Conservation (phyloP, 768 basidiomycete genomes). For the Amanita jacksonii region DNA sequence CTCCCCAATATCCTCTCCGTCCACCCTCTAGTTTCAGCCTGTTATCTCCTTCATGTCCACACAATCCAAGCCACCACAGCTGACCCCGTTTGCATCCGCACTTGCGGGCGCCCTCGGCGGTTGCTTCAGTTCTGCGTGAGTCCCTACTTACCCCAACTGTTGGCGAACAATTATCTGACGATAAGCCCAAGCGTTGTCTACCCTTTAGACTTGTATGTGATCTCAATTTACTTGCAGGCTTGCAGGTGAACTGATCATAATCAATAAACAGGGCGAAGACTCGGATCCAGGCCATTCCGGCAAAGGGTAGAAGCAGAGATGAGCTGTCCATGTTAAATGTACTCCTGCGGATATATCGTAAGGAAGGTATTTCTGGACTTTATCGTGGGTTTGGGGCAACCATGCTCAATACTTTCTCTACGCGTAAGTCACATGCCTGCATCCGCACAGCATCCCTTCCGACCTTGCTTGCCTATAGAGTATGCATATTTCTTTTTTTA, state of each 20-base stretch:
- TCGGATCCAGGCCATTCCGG: conserved; percentile 75
- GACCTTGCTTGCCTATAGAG: conserved; percentile 38
- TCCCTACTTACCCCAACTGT: conserved; percentile 13
- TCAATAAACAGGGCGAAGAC: conserved; percentile 69
- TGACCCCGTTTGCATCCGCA: conserved; percentile 85
- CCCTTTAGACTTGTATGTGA: conserved; percentile 90
- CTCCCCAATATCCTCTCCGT: conserved; percentile 10
- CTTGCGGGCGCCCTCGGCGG: conserved; percentile 90
- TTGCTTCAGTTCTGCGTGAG: conserved; percentile 89
- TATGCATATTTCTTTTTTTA: conserved; percentile 99
- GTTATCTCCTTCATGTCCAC: conserved; percentile 27
- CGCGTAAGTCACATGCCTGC: conserved; percentile 43
- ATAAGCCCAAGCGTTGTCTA: conserved; percentile 64
- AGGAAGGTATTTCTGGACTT: conserved; percentile 74
- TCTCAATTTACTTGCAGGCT: too few species aligned
- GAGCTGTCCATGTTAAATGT: conserved; percentile 54
- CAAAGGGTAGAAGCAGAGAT: conserved; percentile 42
- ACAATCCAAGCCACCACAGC: conserved; percentile 49
- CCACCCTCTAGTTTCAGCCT: background rate
- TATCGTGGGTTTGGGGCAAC: conserved; percentile 93
- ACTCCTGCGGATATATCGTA: conserved; percentile 59
- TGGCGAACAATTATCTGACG: conserved; percentile 8
- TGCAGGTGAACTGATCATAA: too few species aligned
- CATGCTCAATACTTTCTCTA: conserved; percentile 97
- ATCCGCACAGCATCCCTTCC: conserved; percentile 14